Base-by-base conservation (phyloP, 345 rosid species). In the Mercurialis annua region DNA sequence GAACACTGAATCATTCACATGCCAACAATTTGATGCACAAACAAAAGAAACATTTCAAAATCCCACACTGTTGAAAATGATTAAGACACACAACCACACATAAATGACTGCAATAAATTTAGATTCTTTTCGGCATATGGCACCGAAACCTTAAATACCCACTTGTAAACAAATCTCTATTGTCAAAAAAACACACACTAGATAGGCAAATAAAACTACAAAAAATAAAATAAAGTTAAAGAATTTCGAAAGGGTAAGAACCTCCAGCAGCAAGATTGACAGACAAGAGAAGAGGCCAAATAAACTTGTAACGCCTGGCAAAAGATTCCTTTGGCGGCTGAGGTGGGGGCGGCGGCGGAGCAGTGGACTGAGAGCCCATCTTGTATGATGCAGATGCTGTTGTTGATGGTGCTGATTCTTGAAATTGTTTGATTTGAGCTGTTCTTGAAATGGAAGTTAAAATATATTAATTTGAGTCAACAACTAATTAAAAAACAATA, bases 211-310 rank as follows among this genome's bases (percentile, higher is more conserved):
- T 58, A 49, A 27, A 40, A 4, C 44, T 7, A 7, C 1, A 40
- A 62, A 0, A 30, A 20, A 67, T 36, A 40, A 66, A 1, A 18
- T 17, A 1, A 50, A 57, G 12, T n/a, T n/a, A n/a, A n/a, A 36
- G 38, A 7, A 46, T 10, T 24, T 30, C 2, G 18, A 36, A 31
- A 7, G 33, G 5, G 61, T 29, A 51, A 49, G 50, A 59, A 92
- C 98, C 97, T 88, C 95, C 98, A 66, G 84, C 81, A 55, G 81
- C 81, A 51, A 86, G 78, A 82, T 92, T 92, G 57, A 85, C 92
- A 51, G 87, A 77, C 77, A 88, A 77, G 44, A 92, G 83, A 52
- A 92, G 83, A 5, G 97, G 98, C 93, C 88, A 88, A 34, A 90
- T 71, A 78, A 78, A 92, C 83, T 86, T 88, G 70, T 88, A 90